Conservation (phyloP, 1,139 yeast species). For the Saccharomyces pastorianus region DNA sequence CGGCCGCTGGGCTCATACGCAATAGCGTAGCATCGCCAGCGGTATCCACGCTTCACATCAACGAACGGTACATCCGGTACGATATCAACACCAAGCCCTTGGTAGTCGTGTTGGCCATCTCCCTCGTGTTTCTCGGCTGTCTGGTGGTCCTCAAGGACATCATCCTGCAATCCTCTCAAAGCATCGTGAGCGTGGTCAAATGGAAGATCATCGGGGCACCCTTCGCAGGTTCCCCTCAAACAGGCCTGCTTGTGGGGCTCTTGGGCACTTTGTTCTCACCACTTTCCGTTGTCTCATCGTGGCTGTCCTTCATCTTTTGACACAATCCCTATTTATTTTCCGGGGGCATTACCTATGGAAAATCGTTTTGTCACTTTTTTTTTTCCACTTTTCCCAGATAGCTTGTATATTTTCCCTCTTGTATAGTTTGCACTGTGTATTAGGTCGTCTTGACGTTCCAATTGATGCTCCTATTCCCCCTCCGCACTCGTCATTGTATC, state of each 20-base stretch:
- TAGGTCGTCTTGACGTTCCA: neutral
- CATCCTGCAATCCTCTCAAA: neutral
- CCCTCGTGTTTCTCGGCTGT: neutral
- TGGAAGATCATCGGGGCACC: neutral
- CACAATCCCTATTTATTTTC: neutral
- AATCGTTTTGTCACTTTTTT: neutral
- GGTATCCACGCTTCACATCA: neutral
- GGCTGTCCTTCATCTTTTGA: neutral
- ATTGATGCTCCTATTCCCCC: neutral
- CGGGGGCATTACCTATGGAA: slow-evolving; percentile 1
- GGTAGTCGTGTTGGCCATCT: neutral
- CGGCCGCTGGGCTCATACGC: no score
- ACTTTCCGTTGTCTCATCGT: neutral
- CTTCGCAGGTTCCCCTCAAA: neutral
- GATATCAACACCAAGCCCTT: neutral
- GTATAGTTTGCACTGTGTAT: neutral
- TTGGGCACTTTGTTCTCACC: neutral
- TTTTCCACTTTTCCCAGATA: neutral
- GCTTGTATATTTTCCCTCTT: neutral
- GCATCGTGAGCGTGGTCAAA: neutral
- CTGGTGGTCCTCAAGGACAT: neutral
- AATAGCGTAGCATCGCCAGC: neutral
- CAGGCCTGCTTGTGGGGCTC: neutral
- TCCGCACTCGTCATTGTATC: neutral
- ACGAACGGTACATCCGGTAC: neutral